These are phyloP conservation scores for Boletus rubroflammeus DNA, from an alignment of 768 basidiomycete species.

Conservation along the genomic window DNA sequence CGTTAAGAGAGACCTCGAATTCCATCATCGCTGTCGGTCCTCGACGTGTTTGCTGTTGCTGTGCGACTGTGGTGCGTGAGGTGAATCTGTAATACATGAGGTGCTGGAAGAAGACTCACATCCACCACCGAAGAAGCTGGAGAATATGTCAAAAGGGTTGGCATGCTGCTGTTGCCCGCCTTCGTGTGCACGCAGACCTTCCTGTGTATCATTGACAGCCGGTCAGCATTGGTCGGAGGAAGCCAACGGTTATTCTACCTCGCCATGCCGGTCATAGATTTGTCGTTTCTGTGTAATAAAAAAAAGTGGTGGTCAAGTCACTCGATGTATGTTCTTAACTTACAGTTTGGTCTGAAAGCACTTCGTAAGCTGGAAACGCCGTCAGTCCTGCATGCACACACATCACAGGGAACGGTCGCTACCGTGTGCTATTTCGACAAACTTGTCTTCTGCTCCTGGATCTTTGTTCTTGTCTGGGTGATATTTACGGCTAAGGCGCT, in stretches of 20 bases:
- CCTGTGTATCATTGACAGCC: constrained; percentile 40
- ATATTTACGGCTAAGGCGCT: constrained; percentile 79
- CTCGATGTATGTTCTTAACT: constrained; percentile 18
- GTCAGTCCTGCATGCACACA: constrained; percentile 5
- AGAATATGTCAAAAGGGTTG: constrained; percentile 95
- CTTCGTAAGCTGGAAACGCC: constrained; percentile 71
- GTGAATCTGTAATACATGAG: not conserved
- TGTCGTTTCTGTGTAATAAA: constrained; percentile 64
- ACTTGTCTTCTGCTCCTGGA: constrained; percentile 74
- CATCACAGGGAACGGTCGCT: constrained; percentile 20
- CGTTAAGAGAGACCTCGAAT: constrained; percentile 82
- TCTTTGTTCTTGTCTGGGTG: constrained; percentile 97
- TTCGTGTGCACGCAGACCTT: constrained; percentile 89
- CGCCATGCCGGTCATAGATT: constrained; percentile 93
- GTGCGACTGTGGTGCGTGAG: constrained; percentile 15
- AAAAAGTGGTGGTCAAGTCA: not conserved
- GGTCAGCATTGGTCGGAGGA: constrained; percentile 4
- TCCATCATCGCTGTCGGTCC: constrained; percentile 77
- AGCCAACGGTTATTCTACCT: constrained; percentile 41
- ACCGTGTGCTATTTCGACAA: constrained; percentile 92
- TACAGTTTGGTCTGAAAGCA: constrained; percentile 84
- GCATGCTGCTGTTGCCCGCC: constrained; percentile 70
- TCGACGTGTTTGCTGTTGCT: constrained; percentile 60
- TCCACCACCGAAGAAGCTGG: constrained; percentile 85
- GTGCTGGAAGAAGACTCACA: constrained; percentile 45